These are phyloP conservation scores for Cyberlindnera japonica DNA, from an alignment of 805 yeast genomes.

Conservation along the genomic window DNA sequence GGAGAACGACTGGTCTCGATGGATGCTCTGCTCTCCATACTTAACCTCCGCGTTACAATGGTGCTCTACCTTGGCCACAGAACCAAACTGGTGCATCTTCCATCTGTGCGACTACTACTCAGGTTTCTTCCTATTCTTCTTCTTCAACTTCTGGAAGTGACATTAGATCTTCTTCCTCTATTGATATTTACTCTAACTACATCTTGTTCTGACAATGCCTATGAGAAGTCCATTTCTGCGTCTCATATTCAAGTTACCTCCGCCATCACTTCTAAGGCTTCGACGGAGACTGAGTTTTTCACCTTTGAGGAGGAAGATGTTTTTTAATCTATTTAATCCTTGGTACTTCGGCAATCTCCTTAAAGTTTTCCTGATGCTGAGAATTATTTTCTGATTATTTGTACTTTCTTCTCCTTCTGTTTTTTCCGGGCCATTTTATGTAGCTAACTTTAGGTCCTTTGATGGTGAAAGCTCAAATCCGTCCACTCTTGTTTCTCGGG, in stretches of 20 bases:
- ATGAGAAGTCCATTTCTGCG: neutral
- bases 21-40: slow-evolving; percentile 27
- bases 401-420: too few species aligned
- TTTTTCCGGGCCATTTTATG: too few species aligned
- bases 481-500: too few species aligned
- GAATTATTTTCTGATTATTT: too few species aligned
- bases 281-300: neutral
- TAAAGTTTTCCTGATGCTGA: too few species aligned
- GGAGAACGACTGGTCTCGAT: slow-evolving; percentile 35
- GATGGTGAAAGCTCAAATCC: too few species aligned
- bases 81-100: slow-evolving; percentile 12
- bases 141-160: slow-evolving; percentile 15
- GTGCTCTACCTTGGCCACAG: slow-evolving; percentile 6
- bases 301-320: slow-evolving; percentile 2
- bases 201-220: slow-evolving; percentile 5
- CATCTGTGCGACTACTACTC: slow-evolving; percentile 2
- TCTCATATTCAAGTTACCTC: neutral
- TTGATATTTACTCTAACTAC: slow-evolving; percentile 1
- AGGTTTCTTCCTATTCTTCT: neutral
- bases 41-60: slow-evolving; percentile 9
- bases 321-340: too few species aligned
- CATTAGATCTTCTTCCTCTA: neutral
- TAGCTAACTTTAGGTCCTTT: too few species aligned
- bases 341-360: too few species aligned
- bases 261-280: neutral